Percentiles rank a stretch among this genome's conserved stretches.
Conservation (phyloP, 2,329 filamentous ascomycete genomes). For the Penicillium sp. region DNA sequence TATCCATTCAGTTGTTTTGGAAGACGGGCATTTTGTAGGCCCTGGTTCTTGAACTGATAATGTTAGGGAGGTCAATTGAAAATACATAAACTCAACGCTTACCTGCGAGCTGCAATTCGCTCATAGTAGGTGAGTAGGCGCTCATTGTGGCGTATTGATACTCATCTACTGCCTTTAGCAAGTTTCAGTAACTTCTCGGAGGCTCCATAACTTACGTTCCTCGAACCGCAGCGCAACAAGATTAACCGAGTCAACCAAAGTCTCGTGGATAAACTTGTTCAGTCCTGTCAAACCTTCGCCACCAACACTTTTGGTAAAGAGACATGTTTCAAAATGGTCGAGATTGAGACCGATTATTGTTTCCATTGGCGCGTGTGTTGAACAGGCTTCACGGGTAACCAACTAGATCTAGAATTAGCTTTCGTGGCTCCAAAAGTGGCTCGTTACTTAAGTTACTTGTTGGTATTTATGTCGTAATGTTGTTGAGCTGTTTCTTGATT, state of each 20-base stretch:
- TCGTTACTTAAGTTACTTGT: background rate
- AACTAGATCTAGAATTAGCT: background rate
- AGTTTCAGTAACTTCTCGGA: constrained; percentile 8
- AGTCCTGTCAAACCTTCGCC: background rate
- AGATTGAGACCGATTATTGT: background rate
- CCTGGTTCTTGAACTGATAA: background rate
- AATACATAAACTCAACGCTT: background rate
- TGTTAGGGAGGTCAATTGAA: background rate
- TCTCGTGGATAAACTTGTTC: background rate
- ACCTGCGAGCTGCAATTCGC: constrained; percentile 12
- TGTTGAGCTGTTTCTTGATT: background rate
- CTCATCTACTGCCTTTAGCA: constrained; percentile 10
- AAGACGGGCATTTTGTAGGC: background rate
- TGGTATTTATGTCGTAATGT: background rate
- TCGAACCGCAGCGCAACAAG: constrained; percentile 13
- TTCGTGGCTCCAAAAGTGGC: background rate
- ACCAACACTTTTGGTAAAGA: background rate
- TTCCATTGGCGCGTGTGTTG: background rate
- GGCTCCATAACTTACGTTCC: background rate
- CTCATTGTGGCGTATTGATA: constrained; percentile 17
- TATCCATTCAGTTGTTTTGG: background rate
- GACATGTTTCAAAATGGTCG: background rate
- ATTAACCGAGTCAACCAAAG: background rate
- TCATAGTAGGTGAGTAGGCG: constrained; percentile 17
- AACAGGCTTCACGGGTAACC: background rate